Evolutionary conservation across 441 rosid genomes (phyloP), one percentile per base, ranked within the genome.

Genomic region (Aquilaria agallochum): DNA sequence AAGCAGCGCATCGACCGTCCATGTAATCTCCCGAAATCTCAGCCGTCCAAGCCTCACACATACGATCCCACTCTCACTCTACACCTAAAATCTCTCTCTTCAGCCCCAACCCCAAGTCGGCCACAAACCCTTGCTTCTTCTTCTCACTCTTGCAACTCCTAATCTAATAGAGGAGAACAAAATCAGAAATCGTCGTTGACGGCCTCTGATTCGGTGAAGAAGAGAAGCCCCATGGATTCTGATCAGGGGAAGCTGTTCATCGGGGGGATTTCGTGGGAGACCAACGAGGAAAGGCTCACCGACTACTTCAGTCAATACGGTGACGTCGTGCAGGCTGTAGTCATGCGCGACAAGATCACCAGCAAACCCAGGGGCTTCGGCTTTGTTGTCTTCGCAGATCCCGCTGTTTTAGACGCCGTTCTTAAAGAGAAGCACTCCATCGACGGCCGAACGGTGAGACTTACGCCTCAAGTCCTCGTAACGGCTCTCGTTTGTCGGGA

Each of bases 251-350:
- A 94, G 87, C 84, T 94, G 9, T 90, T 94, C 72, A 80, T 94
- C 71, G 97, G 98, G 36, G 98, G 98, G 72, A 90, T 94, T 71
- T 94, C 98, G 44, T 90, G 97, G 98, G 98, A 94, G 63, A 94
- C 98, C 1, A 69, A 72, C 60, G 97, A 94, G 76, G 95, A 88
- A 12, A 80, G 72, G 68, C 84, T 94, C 44, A 75, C 70, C 36
- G 96, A 90, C 31, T 84, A 94, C 78, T 94, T 94, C 59, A 27
- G 74, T 56, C 86, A 79, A 55, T 94, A 76, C 66, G 96, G 97
- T 2, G 93, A 90, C 47, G 88, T 94, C 56, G 36, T 78, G 52
- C 89, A 94, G 80, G 74, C 95, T 4, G 90, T 79, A 4, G 95
- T 94, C n/a, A 89, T 91, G 96, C 76, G 84, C 10, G 98, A 94